Base-by-base conservation (phyloP, 768 basidiomycete species). In the Lactarius quietus region DNA sequence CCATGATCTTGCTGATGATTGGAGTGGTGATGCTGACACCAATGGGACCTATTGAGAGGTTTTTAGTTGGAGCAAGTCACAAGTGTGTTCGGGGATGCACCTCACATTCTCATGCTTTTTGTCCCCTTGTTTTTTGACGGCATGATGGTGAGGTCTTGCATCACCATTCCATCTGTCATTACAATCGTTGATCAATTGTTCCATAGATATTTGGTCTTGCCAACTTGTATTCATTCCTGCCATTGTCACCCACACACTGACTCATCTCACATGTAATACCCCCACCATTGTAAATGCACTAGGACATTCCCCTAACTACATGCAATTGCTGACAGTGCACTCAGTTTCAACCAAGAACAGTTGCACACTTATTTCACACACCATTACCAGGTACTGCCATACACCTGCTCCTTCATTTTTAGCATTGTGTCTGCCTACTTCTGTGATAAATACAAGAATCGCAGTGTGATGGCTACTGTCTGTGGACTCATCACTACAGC, bases 11-110 rank as follows among this genome's bases (percentile, higher is more conserved):
- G 75, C 29, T 72, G 69, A 38, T 57, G 12, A 54, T 54, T 72
- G 57, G 72, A 70, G 62, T 28, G 60, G 73, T 64, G 55, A 80
- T 68, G 65, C 78, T 76, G 69, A 77, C 68, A 43, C 55, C 61
- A 77, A 76, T 59, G 80, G 84, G 60, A 63, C 79, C 7, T 68
- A 78, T 17, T 67, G 68, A 18, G 83, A 86, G 62, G 33, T 17
- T 2, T 86, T 88, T 72, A 83, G 78, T 64, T 87, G 85, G 86
- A 69, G 55, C 12, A 90, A 71, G 82, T 87, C n/a, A 63, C 71
- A 6, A 76, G 72, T 68, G 79, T 82, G 0, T 81, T 80, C 68
- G 78, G 72, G 31, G 79, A 82, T 41, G 59, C 64, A 1, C 82
- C 83, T 0, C 87, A 89, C 3, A 79, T 87, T 5, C 79, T 81